Evolutionary conservation across 2,329 filamentous ascomycete species (phyloP).

Genomic region (Aspergillus transmontanensis): DNA sequence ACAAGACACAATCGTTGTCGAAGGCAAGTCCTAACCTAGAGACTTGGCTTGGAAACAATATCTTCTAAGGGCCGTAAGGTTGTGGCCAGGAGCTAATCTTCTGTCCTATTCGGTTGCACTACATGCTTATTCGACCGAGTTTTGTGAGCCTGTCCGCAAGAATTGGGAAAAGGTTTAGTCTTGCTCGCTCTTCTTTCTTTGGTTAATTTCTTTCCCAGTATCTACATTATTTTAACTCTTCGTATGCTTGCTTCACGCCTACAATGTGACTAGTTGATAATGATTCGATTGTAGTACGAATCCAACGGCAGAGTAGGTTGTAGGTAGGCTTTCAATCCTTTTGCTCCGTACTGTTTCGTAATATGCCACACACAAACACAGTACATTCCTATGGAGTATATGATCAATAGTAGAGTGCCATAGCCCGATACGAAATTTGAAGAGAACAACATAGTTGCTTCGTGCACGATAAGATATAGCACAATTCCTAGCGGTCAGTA

Average conservation of each 20-base stretch:
- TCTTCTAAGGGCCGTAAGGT: background rate
- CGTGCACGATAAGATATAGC: background rate
- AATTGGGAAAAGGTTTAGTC: background rate
- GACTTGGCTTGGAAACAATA: background rate
- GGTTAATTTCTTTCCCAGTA: background rate
- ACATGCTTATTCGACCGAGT: background rate
- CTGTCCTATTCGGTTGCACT: background rate
- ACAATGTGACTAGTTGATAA: background rate
- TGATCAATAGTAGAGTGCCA: no score
- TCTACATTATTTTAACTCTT: background rate
- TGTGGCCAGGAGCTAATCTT: background rate
- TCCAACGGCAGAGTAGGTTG: no score
- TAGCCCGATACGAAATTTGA: no score
- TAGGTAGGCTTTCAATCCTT: no score
- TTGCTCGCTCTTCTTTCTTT: background rate
- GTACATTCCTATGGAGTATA: no score
- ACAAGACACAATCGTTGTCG: constrained; percentile 55
- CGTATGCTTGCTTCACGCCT: background rate
- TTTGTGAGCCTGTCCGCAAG: background rate
- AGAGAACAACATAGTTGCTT: no score
- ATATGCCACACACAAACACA: no score
- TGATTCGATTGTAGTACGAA: background rate
- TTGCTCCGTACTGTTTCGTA: no score
- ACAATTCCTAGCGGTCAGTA: background rate
- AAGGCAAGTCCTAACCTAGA: constrained; percentile 20